These are phyloP conservation scores for Aristolochia fimbriata DNA, from an alignment of 164 flowering plant species.

Conservation along the genomic window DNA sequence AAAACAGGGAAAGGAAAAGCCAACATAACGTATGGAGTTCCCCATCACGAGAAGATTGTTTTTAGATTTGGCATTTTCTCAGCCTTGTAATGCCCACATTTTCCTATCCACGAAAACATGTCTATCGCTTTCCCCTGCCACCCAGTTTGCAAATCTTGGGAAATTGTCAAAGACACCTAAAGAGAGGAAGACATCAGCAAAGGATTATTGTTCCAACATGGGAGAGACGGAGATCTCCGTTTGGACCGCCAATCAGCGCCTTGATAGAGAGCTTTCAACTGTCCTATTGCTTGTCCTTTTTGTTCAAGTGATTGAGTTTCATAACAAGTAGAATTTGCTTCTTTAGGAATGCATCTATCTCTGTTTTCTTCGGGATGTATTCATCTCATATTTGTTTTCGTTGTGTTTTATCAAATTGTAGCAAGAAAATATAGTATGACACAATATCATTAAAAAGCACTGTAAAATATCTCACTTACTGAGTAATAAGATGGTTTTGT, in stretches of 20 bases:
- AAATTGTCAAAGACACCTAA: neutral
- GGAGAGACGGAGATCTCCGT: no score
- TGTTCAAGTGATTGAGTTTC: no score
- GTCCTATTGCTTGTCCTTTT: neutral
- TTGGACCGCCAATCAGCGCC: neutral
- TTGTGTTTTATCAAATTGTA: no score
- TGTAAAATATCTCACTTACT: no score
- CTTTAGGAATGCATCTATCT: no score
- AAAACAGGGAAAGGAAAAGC: slow-evolving; percentile 2
- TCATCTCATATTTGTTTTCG: no score
- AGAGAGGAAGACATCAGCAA: neutral
- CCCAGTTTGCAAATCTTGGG: neutral
- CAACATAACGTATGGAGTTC: slow-evolving; percentile 9
- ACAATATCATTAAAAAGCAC: no score
- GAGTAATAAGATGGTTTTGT: no score
- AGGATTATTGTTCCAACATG: neutral
- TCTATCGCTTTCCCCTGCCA: neutral
- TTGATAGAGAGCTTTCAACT: neutral
- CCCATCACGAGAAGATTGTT: slow-evolving; percentile 10
- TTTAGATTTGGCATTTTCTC: slow-evolving; percentile 1
- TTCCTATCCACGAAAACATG: neutral
- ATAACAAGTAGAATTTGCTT: no score
- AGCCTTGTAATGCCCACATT: neutral
- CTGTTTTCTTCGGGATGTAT: no score
- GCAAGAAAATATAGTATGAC: no score